Percentiles rank a stretch among this genome's conserved stretches.
These are phyloP conservation scores for Metarhizium sp. DNA, from an alignment of 2,329 filamentous ascomycete genomes.

Conservation along the genomic window DNA sequence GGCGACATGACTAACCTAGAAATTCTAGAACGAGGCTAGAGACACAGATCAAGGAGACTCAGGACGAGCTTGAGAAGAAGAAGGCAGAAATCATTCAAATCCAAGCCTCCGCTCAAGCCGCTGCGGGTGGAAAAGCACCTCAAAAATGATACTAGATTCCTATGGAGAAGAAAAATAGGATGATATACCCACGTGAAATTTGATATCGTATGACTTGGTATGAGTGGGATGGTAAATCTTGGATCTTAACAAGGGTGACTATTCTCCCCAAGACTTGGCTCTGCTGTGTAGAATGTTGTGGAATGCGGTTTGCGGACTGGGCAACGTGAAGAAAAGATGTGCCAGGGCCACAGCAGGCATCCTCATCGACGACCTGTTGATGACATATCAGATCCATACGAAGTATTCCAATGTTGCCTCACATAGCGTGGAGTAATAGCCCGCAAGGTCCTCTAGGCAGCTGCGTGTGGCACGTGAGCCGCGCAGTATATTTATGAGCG, in stretches of 20 bases:
- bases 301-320: too few species aligned
- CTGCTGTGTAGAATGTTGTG: too few species aligned
- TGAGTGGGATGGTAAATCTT: background rate
- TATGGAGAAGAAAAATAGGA: background rate
- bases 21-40: constrained; percentile 31
- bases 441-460: too few species aligned
- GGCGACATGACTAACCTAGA: constrained; percentile 8
- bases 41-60: constrained; percentile 42
- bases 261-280: background rate
- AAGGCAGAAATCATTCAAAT: constrained; percentile 50
- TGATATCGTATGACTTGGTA: background rate
- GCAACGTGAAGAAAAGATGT: too few species aligned
- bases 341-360: too few species aligned
- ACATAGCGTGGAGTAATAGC: too few species aligned
- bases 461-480: too few species aligned
- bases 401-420: too few species aligned
- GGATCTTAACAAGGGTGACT: background rate
- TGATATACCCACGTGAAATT: background rate
- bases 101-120: constrained; percentile 40
- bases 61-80: constrained; percentile 49
- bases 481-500: too few species aligned
- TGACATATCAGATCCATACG: too few species aligned
- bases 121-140: constrained; percentile 21
- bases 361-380: too few species aligned
- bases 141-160: constrained; percentile 12